Evolutionary conservation across 805 yeast species (phyloP).

Genomic region (Grigorovia jiainica): DNA sequence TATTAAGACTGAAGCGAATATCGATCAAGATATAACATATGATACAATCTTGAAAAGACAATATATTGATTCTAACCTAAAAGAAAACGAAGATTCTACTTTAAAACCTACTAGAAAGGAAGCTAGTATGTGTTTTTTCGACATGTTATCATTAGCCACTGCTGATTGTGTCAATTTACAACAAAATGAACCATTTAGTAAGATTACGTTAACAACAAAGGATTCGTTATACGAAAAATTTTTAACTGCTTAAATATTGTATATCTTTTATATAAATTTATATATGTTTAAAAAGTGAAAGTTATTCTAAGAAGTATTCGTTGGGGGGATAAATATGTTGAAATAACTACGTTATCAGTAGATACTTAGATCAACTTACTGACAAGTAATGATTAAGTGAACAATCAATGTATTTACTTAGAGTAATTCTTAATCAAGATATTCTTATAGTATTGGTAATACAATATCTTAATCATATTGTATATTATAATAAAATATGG

Average conservation of each 20-base stretch:
- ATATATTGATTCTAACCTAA: background rate
- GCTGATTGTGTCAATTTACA: conserved; percentile 55
- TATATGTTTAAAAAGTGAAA: too few relatives aligned
- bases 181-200: conserved; percentile 54
- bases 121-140: conserved; percentile 51
- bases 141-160: conserved; percentile 72
- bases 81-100: background rate
- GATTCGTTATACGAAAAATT: conserved; percentile 30
- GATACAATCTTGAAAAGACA: conserved; percentile 6
- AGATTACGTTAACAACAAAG: conserved; percentile 43
- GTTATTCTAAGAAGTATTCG: too few relatives aligned
- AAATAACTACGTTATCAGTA: too few relatives aligned
- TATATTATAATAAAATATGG: too few relatives aligned
- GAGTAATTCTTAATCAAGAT: too few relatives aligned
- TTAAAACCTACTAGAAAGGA: conserved; percentile 12
- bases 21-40: conserved; percentile 9
- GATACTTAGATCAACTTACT: too few relatives aligned
- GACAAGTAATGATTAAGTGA: too few relatives aligned
- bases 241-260: conserved; percentile 11
- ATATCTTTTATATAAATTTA: too few relatives aligned
- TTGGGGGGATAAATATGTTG: too few relatives aligned
- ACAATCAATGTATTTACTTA: too few relatives aligned
- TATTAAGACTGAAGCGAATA: conserved; percentile 14
- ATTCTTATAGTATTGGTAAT: too few relatives aligned
- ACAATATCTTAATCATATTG: too few relatives aligned